These are phyloP conservation scores for Agrocybe chaxingu DNA, from an alignment of 768 basidiomycete species.

Conservation along the genomic window DNA sequence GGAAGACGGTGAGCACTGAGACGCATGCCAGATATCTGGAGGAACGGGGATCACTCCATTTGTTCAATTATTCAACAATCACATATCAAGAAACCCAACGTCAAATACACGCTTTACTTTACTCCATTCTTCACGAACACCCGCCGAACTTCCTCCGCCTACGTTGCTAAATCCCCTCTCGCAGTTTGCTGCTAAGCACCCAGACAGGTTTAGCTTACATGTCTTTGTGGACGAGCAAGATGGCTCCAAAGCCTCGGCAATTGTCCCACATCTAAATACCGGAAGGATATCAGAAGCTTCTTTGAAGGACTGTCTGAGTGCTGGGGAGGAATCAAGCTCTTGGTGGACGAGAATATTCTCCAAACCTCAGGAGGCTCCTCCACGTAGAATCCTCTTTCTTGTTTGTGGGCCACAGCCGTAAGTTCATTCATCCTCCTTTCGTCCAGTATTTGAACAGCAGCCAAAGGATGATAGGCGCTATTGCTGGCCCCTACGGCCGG, in stretches of 20 bases:
- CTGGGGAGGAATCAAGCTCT: slow-evolving; percentile 17
- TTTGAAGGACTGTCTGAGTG: slow-evolving; percentile 40
- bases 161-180: slow-evolving; percentile 52
- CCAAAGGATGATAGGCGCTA: slow-evolving; percentile 67
- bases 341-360: slow-evolving; percentile 36
- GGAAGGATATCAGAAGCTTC: slow-evolving; percentile 55
- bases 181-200: slow-evolving; percentile 43
- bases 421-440: slow-evolving; percentile 20
- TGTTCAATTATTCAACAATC: slow-evolving; percentile 64
- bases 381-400: slow-evolving; percentile 56
- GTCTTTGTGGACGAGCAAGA: slow-evolving; percentile 62
- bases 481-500: slow-evolving; percentile 74
- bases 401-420: slow-evolving; percentile 87
- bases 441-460: slow-evolving; percentile 3
- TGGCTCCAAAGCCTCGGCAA: slow-evolving; percentile 17
- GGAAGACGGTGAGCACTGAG: not conserved
- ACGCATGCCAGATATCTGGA: slow-evolving; percentile 64
- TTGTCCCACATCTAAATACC: slow-evolving; percentile 26
- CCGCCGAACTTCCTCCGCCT: slow-evolving; percentile 68
- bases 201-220: slow-evolving; percentile 52
- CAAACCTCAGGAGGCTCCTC: slow-evolving; percentile 15
- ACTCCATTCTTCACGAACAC: slow-evolving; percentile 64
- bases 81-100: slow-evolving; percentile 34
- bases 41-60: slow-evolving; percentile 89
- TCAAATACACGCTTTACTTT: slow-evolving; percentile 61